phyloP scores from a whole-genome alignment of 1,139 yeast genomes.

The Lodderomyces parapsilosis region DNA sequence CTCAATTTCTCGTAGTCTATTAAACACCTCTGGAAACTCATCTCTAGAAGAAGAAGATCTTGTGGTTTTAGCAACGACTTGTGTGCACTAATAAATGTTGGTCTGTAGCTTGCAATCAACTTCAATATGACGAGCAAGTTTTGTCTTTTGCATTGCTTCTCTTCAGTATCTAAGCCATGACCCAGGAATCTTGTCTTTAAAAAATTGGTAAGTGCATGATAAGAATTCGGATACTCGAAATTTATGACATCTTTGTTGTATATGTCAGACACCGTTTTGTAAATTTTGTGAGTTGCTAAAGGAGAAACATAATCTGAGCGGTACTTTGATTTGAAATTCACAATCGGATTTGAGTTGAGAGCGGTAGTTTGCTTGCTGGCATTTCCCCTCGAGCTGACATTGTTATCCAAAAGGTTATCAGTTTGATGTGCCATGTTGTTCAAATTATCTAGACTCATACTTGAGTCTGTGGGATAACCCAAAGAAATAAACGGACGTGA shows the following conservation, averaged over 20 bases:
- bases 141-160: constrained; percentile 36
- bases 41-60: constrained; percentile 64
- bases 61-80: constrained; percentile 60
- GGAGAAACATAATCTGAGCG: constrained; percentile 48
- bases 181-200: constrained; percentile 54
- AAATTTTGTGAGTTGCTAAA: constrained; percentile 55
- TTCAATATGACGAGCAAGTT: constrained; percentile 57
- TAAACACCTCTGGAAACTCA: constrained; percentile 66
- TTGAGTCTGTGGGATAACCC: constrained; percentile 25
- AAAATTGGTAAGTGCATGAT: constrained; percentile 58
- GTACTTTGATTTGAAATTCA: constrained; percentile 9
- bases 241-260: constrained; percentile 55
- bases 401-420: constrained; percentile 17
- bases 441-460: constrained; percentile 11
- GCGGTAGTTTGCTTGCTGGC: neutral
- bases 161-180: constrained; percentile 27
- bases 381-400: constrained; percentile 8
- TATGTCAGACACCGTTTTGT: constrained; percentile 65
- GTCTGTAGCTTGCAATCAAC: constrained; percentile 68
- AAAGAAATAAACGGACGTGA: constrained; percentile 45
- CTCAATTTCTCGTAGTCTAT: constrained; percentile 64
- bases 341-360: constrained; percentile 10
- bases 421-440: constrained; percentile 15
- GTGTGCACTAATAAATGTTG: constrained; percentile 72
- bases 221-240: constrained; percentile 67